These are phyloP conservation scores for Byssothecium circinans DNA, from an alignment of 2,329 filamentous ascomycete species.

Conservation along the genomic window DNA sequence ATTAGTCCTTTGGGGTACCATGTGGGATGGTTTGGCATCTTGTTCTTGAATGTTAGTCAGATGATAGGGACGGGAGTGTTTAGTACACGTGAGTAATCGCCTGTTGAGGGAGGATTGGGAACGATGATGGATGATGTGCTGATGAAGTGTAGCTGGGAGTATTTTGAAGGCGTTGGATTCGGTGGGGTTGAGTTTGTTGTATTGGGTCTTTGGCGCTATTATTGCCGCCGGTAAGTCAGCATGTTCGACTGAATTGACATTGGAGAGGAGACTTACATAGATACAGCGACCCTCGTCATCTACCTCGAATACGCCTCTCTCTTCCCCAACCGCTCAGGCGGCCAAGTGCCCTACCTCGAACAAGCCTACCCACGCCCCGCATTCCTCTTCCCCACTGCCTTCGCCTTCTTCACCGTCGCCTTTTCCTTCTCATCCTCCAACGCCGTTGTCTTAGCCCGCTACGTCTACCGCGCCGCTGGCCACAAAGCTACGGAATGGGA, in stretches of 20 bases:
- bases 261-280: not conserved
- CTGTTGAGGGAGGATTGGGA: not conserved
- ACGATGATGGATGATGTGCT: constrained; percentile 4
- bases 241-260: not conserved
- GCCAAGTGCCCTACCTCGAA: constrained; percentile 35
- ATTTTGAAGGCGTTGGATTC: constrained; percentile 29
- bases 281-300: constrained; percentile 25
- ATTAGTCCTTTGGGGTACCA: constrained; percentile 35
- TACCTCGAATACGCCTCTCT: constrained; percentile 32
- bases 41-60: constrained; percentile 36
- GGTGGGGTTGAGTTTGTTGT: constrained; percentile 31
- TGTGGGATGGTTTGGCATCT: constrained; percentile 31
- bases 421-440: constrained; percentile 37
- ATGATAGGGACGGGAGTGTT: constrained; percentile 39
- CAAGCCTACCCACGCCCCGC: constrained; percentile 32
- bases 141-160: constrained; percentile 19
- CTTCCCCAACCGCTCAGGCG: constrained; percentile 33
- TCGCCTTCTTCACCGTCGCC: constrained; percentile 31
- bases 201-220: constrained; percentile 33
- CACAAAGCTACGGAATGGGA: constrained; percentile 28
- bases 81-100: constrained; percentile 31
- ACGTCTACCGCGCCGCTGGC: constrained; percentile 33
- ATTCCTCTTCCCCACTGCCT: constrained; percentile 33
- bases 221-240: constrained; percentile 24
- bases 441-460: constrained; percentile 32